Evolutionary conservation across 2,329 filamentous ascomycete genomes (phyloP).

Genomic region (Penicillium sp.): DNA sequence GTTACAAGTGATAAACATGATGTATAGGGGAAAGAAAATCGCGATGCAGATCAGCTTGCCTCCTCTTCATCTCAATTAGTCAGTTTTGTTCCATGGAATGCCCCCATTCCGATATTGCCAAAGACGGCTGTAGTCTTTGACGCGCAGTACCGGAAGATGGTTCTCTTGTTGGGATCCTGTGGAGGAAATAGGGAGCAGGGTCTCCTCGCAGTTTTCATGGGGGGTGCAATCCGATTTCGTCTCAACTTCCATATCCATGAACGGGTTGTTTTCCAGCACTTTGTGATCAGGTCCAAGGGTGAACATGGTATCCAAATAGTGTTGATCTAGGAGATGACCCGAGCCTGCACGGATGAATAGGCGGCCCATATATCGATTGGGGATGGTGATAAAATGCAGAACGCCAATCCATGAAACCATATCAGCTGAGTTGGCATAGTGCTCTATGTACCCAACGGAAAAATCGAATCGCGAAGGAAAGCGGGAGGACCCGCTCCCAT

Average conservation of each 20-base stretch:
- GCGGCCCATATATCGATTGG: constrained; percentile 51
- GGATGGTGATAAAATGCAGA: constrained; percentile 61
- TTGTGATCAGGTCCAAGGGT: constrained; percentile 29
- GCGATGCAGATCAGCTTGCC: background rate
- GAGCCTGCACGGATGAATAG: constrained; percentile 47
- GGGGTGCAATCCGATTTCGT: background rate
- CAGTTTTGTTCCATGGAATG: constrained; percentile 2
- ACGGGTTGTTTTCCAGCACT: constrained; percentile 33
- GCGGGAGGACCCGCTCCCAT: background rate
- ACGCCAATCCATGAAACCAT: constrained; percentile 76
- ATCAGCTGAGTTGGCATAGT: constrained; percentile 74
- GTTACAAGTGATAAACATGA: background rate
- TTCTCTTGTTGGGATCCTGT: background rate
- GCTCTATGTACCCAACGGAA: constrained; percentile 70
- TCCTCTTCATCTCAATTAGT: background rate
- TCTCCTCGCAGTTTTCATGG: constrained; percentile 8
- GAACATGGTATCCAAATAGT: constrained; percentile 48
- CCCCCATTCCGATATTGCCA: constrained; percentile 43
- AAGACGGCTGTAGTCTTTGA: constrained; percentile 40
- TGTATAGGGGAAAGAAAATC: background rate
- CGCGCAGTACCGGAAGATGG: constrained; percentile 15
- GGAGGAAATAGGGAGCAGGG: constrained; percentile 8
- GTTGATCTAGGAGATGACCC: constrained; percentile 48
- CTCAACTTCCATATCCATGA: constrained; percentile 36
- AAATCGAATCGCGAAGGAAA: background rate